Evolutionary conservation across 257 asterid species (phyloP).

Genomic region (Forsythia suspensa): DNA sequence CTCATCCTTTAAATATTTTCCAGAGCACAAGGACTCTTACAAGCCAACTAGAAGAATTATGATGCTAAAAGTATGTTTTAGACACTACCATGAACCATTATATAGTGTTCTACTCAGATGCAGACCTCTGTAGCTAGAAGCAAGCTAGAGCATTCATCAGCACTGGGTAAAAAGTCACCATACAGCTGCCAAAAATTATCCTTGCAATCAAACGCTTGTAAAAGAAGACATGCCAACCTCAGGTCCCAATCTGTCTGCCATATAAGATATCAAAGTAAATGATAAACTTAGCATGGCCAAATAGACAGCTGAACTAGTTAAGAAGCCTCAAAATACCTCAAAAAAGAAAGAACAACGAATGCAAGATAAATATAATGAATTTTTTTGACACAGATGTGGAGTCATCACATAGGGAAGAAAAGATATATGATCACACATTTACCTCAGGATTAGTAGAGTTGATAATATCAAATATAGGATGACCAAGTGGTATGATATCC

Average conservation of each 20-base stretch:
- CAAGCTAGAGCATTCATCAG: constrained; percentile 86
- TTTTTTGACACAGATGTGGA: neutral
- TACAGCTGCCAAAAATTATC: constrained; percentile 95
- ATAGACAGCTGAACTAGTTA: neutral
- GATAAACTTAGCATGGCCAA: constrained; percentile 2
- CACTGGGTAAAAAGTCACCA: constrained; percentile 90
- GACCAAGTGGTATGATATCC: constrained; percentile 87
- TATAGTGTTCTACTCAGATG: constrained; percentile 14
- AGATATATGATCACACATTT: constrained; percentile 23
- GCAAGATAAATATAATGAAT: neutral
- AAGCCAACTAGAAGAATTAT: neutral
- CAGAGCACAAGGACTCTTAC: neutral
- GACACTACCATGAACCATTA: constrained; percentile 7
- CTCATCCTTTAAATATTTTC: neutral
- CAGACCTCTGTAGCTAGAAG: constrained; percentile 97
- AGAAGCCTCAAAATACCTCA: constrained; percentile 2
- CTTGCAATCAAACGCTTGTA: constrained; percentile 88
- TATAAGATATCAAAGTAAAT: constrained; percentile 15
- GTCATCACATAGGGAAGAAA: constrained; percentile 16
- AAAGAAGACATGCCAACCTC: constrained; percentile 88
- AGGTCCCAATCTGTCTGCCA: constrained; percentile 97
- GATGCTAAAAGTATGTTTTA: neutral
- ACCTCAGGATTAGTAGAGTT: constrained; percentile 98
- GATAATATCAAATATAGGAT: constrained; percentile 92
- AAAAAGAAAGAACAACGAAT: neutral